Base-by-base conservation (phyloP, 2,329 filamentous ascomycete species). In the Claviceps capensis region DNA sequence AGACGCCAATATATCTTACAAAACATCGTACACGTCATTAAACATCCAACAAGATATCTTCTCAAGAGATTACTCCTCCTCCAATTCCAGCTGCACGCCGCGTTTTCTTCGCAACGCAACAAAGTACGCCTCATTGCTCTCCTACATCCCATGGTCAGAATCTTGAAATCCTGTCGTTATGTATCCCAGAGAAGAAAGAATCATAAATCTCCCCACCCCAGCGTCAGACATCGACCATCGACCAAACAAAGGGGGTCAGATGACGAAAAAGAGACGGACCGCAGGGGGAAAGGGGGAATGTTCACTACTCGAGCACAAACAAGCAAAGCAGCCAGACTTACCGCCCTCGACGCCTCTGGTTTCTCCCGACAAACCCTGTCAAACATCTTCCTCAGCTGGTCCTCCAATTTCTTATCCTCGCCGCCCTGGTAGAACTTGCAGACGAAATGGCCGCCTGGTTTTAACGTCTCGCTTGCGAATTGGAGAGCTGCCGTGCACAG, bases 391-490 rank as follows among this genome's bases (percentile, higher is more conserved):
- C 79, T 87, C 42, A 98, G 72, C 59, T 80, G 79, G 55, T 69
- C 74, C 70, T 96, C 88, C 11, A 98, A 69, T 1, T 72, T 73
- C 68, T 86, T 90, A 62, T 97, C 91, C 66, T 96, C 90, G 5
- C 76, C 67, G 3, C 93, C 93, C 66, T 95, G 88, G 67, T 97
- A 98, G 68, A 95, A 98, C 68, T 98, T 98, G 77, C 91, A 96
- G 45, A 98, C 78, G 60, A 98, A 95, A 65, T 95, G 85, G 1
- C 94, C 93, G 19, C 88, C 88, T 3, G 79, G 69, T 59, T 80
- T 83, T 22, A 98, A 76, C 7, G 88, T 93, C 59, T 95, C 88
- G 67, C 82, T 87, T 49, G 85, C 83, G 69, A 98, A 98, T 14
- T 77, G 75, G 44, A 98, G 73, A 4, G 93, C 93, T 23, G 91